Base-by-base conservation (phyloP, 1,139 yeast genomes). In the Petasospora fabianii region DNA sequence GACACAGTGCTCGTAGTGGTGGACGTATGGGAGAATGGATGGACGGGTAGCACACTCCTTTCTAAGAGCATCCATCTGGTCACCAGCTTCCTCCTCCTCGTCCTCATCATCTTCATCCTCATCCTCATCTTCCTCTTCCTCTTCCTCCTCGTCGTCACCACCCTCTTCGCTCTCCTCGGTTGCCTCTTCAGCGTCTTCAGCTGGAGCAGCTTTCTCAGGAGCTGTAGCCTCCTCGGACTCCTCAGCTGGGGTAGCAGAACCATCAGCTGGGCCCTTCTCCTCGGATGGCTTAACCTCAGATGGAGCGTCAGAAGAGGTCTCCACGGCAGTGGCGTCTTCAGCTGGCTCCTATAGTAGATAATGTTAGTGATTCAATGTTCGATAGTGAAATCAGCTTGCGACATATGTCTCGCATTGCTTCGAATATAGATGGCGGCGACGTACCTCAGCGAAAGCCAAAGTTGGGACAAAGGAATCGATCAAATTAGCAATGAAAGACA, bases 1-100 rank as follows among this genome's bases (percentile, higher is more conserved):
- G 46, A 80, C 79, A 75, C 98, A 92, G 67, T 90, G 97, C 48
- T 84, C 82, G 70, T 84, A 88, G 68, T 90, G 97, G 68, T 90
- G 97, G 61, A 77, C 74, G 64, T 73, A 76, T 51, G 80, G 80
- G 56, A 80, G 75, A 66, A 96, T 86, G 46, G 78, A 80, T 44
- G 76, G 73, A 38, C 80, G 72, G 48, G 77, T 69, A 49, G 77
- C 69, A 68, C 94, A 81, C 63, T 80, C 84, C 43, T 72, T 83
- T 59, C 75, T 76, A 58, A 84, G 64, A 38, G 73, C 69, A 46
- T 80, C 92, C 48, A 79, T 64, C 61, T 81, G 94, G 63, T 84
- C 95, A 39, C 58, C 74, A 30, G 59, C 67, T 62, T 80, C 92
- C 39, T 82, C 94, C 49, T 84, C 94, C 20, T 84, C 92, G 2